Evolutionary conservation across 202 grass and related monocot genomes (phyloP), one percentile per base, ranked within the genome.

Genomic region (Cymbopogon flexuosus): DNA sequence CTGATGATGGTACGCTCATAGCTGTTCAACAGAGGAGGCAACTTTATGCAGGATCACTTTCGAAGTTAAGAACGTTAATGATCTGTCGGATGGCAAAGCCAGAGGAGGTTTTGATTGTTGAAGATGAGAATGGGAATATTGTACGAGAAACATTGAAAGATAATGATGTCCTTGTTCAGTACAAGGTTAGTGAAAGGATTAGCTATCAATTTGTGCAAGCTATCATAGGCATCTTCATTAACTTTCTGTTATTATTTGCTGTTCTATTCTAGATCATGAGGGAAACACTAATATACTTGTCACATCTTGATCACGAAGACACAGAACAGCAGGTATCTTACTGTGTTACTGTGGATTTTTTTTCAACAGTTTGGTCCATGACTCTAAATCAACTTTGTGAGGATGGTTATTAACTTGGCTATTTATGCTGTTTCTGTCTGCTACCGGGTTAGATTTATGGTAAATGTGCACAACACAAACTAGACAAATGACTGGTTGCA

Each of bases 131-230:
- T 84, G 94, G 94, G 10, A 97, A 97, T 69, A 97, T 97, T 84
- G 94, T 97, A 64, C 92, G 94, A 59, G 94, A 97, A 86, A 97
- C 94, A 74, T 82, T 97, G 91, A 97, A 97, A 86, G 94, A 97
- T 75, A 91, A 92, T 69, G 94, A 97, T 78, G 90, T 97, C 62
- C 91, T 97, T 78, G 94, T 97, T 73, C 94, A 97, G 35, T 97
- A 97, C 80, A 97, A 97, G 94, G 94, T 97, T 68, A 37, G 83
- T 74, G 81, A 57, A 42, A 34, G 52, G 54, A 68, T 63, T 79
- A 49, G 14, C 4, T 34, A 24, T 7, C 29, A 34, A 72, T 72
- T 72, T 2, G 0, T 54, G 69, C 70, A 43, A 3, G 7, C 45
- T 77, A 30, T 46, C 24, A 11, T 63, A 33, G 23, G 1, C 14